Base-by-base conservation (phyloP, 805 yeast species). In the Martiniozyma abietophila region DNA sequence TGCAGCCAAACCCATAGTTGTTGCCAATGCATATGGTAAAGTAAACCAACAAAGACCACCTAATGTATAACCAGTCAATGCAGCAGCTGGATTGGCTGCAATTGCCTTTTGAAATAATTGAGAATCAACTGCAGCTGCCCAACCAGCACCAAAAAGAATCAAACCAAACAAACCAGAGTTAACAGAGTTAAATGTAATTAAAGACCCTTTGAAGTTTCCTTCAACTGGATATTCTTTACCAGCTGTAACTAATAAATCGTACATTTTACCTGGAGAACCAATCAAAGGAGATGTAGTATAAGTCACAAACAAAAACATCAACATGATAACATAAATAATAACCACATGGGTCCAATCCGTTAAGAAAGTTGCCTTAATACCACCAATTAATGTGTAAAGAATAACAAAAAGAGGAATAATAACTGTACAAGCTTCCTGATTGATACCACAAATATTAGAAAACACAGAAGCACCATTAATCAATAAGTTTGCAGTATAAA, bases 21-120 rank as follows among this genome's bases (percentile, higher is more conserved):
- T 77, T 11, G 94, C 81, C 33, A 76, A 69, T 38, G 82, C 68
- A 65, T 78, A 79, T 30, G 96, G 96, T 44, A 86, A 78, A 6
- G 94, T 88, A 53, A 83, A 80, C 95, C 96, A 86, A 0, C 89
- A 80, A 29, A 86, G 56, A 19, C 95, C 95, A 39, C 95, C 96
- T 39, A 82, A 59, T 18, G 83, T 76, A 56, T 86, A 86, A 16
- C 95, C 96, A 6, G 92, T 89, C 45, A 85, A 62, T 20, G 94
- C 84, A 29, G 92, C 76, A 8, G 75, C 80, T 16, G 95, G 94
- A 40, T 79, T 69, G 7, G 48, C 39, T 19, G 94, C 84, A 53
- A 85, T 80, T 9, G 94, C 94, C 60, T 84, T 84, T 60, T 80
- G 80, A 76, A 86, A 83, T 59, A 84, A 85, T 18, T 94, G 92